Evolutionary conservation across 2,329 filamentous ascomycete genomes (phyloP), one percentile per base, ranked within the genome.

Genomic region (Cryphonectria nitschkei): DNA sequence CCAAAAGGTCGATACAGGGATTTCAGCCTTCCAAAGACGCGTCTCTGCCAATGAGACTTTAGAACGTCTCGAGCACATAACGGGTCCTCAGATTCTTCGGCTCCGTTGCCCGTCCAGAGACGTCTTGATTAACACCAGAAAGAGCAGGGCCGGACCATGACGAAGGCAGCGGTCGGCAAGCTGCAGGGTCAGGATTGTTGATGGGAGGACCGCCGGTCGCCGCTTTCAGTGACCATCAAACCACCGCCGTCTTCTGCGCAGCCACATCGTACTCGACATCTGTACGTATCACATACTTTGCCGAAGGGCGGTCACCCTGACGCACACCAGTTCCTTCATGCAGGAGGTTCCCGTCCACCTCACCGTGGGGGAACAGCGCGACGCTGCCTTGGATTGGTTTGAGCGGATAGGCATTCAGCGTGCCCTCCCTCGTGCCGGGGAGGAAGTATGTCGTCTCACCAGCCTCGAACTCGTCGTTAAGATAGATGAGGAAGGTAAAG

Each of bases 261-360:
- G 84, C 80, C 84, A 92, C 81, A 78, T 93, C 90, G 74, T 92
- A 93, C 78, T 92, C 87, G 4, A 93, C 87, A 77, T 93, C 91
- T 0, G 90, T 92, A 69, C 91, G 80, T 61, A 93, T 92, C 1
- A 93, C 89, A 76, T 93, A 93, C 78, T 87, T 87, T 0, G 88
- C 88, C 26, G 69, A 54, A 8, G 71, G 71, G 8, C 13, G 29
- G 6, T 65, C 65, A 0, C 89, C 90, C 75, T 87, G 88, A n/a
- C 85, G 83, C 0, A 93, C 91, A 0, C 91, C 90, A 0, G 91
- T 92, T 0, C 91, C 91, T 76, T 93, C 91, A 74, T 93, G 91
- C 70, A 93, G 75, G 68, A 92, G 77, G 6, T 89, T 89, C 0
- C 89, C 89, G 56, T 86, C 86, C 0, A 88, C 85, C 74, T 93